Base-by-base conservation (phyloP, 441 rosid genomes). In the Eutrema salsugineum region DNA sequence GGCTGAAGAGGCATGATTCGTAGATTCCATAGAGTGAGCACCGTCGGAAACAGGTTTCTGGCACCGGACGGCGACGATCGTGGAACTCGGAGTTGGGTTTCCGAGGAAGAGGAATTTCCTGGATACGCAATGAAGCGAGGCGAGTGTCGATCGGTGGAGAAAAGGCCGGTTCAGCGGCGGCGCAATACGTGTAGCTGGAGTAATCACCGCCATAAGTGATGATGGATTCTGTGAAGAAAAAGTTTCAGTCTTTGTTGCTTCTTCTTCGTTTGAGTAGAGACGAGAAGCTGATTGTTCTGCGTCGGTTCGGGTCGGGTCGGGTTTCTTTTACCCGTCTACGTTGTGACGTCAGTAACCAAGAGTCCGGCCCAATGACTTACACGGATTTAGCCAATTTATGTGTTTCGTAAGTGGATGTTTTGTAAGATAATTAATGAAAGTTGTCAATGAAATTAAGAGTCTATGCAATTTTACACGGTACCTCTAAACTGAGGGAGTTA, bases 61-160 rank as follows among this genome's bases (percentile, higher is more conserved):
- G 40, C 84, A 85, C 54, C 80, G 88, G 53, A 84, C 79, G 5
- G 74, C 69, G 64, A 86, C 48, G 81, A 79, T 76, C 78, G 79
- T 62, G 59, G 80, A 76, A 16, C 11, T 69, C 47, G 62, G 80
- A 57, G 83, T 32, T 54, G 76, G 38, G 19, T 77, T 81, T 53
- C 38, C 12, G 54, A 44, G 77, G 76, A 69, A 78, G 66, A 54
- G 6, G 36, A 80, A 74, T 1, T 61, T 78, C 73, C 14, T 62
- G 3, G 75, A 73, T 28, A 49, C 2, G 46, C 77, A 79, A 50
- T 49, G 40, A 73, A 75, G 54, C 72, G 74, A 74, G 63, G 53
- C 7, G 19, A 66, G 64, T 38, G 79, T 47, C 1, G 79, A 72
- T 10, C 84, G 83, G 43, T 66, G 71, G 51, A 8, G 51, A 0